Percentiles rank a stretch among this genome's conserved stretches.
Evolutionary conservation across 805 yeast genomes (phyloP).

Genomic region (Spathaspora boniae): DNA sequence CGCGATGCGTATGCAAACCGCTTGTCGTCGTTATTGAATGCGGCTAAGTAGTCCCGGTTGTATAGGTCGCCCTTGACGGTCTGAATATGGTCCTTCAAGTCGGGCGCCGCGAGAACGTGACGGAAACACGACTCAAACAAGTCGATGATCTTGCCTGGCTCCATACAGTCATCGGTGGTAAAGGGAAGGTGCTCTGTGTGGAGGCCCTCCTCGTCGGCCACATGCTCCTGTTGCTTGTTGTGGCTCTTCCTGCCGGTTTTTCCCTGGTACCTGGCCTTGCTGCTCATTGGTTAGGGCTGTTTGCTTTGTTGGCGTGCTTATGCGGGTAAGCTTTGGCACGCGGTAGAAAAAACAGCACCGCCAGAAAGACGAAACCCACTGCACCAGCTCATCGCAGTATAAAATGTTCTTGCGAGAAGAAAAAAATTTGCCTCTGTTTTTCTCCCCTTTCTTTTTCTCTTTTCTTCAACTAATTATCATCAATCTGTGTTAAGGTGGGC

Average conservation of each 20-base stretch:
- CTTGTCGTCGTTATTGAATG: conserved; percentile 61
- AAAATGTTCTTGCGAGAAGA: neutral
- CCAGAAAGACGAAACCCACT: too few relatives aligned
- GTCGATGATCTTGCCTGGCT: conserved; percentile 33
- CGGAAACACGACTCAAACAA: conserved; percentile 33
- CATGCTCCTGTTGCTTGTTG: too few relatives aligned
- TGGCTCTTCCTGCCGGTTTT: too few relatives aligned
- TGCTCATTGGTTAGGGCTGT: too few relatives aligned
- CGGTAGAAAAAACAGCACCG: too few relatives aligned
- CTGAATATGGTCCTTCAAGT: conserved; percentile 51
- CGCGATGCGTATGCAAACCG: conserved; percentile 76
- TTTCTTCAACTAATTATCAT: conserved; percentile 18
- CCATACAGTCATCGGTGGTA: conserved; percentile 26
- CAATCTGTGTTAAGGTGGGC: conserved; percentile 54
- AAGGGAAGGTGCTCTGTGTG: too few relatives aligned
- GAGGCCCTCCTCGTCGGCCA: too few relatives aligned
- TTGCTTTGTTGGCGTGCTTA: too few relatives aligned
- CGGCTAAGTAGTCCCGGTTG: conserved; percentile 65
- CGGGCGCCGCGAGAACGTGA: conserved; percentile 30
- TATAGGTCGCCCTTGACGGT: conserved; percentile 65
- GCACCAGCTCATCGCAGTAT: too few relatives aligned
- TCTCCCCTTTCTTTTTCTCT: conserved; percentile 11
- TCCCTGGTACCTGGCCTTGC: too few relatives aligned
- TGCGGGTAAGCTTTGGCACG: too few relatives aligned
- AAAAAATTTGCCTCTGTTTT: conserved; percentile 6